Evolutionary conservation across 2,329 filamentous ascomycete genomes (phyloP).

Genomic region (Sclerotinia minor): DNA sequence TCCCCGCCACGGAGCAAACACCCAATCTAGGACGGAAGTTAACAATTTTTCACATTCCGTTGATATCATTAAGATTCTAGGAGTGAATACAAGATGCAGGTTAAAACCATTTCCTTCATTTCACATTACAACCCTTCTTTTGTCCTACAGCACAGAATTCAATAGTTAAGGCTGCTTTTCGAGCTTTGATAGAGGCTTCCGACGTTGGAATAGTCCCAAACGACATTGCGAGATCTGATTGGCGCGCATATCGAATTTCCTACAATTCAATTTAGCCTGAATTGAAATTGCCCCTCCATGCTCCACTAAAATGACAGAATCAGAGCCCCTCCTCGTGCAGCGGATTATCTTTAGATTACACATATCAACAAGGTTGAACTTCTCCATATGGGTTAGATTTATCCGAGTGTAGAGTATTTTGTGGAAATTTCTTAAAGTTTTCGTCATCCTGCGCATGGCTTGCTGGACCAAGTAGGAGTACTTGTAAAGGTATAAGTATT

Average conservation of each 20-base stretch:
- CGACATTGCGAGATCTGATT: constrained; percentile 24
- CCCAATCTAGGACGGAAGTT: neutral
- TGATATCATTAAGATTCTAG: neutral
- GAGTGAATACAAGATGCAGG: neutral
- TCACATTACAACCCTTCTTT: neutral
- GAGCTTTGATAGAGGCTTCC: neutral
- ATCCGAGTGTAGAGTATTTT: constrained; percentile 11
- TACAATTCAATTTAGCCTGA: constrained; percentile 27
- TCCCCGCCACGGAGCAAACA: constrained; percentile 3
- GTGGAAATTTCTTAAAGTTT: constrained; percentile 1
- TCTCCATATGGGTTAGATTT: constrained; percentile 15
- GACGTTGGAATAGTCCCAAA: constrained; percentile 1
- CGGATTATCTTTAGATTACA: constrained; percentile 13
- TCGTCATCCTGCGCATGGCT: constrained; percentile 17
- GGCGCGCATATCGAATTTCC: constrained; percentile 30
- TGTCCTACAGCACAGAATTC: neutral
- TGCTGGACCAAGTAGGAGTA: neutral
- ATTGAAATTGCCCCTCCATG: constrained; percentile 26
- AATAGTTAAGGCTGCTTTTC: neutral
- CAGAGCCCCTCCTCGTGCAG: constrained; percentile 20
- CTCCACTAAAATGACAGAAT: constrained; percentile 1
- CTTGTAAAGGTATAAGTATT: constrained; percentile 24
- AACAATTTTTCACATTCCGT: neutral
- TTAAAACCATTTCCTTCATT: neutral
- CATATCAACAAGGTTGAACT: constrained; percentile 4